Base-by-base conservation (phyloP, 176 grass and related monocot genomes). In the Calamus simplicifolius region DNA sequence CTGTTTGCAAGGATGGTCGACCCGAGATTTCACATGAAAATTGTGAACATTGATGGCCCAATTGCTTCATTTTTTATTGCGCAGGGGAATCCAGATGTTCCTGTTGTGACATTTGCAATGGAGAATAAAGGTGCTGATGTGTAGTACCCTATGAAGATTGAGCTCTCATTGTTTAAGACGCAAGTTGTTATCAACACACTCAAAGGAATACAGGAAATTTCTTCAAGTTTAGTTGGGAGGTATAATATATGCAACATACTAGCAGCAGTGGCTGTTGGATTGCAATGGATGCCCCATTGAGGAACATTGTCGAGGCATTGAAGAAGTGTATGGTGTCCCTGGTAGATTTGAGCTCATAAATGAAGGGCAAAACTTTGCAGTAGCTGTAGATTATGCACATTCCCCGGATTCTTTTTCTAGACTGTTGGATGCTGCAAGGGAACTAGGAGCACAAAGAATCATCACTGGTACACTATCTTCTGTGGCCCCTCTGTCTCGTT, bases 121-220 rank as follows among this genome's bases (percentile, higher is more conserved):
- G 92, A 88, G 64, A 90, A 85, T 69, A 96, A 96, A 67, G 90
- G 85, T 70, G 86, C 92, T 61, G 83, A 90, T 19, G 77, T 96
- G n/a, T n/a, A n/a, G 75, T 72, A 96, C 62, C 78, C 81, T 64
- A 80, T 96, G 0, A 96, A 96, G 70, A 71, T 85, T 74, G 78
- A 86, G 64, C 87, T 96, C 62, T 90, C 92, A n/a, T 80, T 96
- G 68, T 90, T 96, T 74, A 87, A 96, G 72, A 96, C 87, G 0
- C 82, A 88, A 64, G 83, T 96, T 51, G 57, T 90, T 19, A 83
- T 96, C 27, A 87, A 90, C 56, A 96, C 92, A 13, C 92, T 87
- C 5, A 77, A 80, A 15, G 86, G 92, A 26, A 96, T 90, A 56
- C 83, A 90, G 23, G 92, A 96, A 57, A 90, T 96, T 10, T 96